Conservation (phyloP, 495 filamentous ascomycete species). For the Podospora sp. region DNA sequence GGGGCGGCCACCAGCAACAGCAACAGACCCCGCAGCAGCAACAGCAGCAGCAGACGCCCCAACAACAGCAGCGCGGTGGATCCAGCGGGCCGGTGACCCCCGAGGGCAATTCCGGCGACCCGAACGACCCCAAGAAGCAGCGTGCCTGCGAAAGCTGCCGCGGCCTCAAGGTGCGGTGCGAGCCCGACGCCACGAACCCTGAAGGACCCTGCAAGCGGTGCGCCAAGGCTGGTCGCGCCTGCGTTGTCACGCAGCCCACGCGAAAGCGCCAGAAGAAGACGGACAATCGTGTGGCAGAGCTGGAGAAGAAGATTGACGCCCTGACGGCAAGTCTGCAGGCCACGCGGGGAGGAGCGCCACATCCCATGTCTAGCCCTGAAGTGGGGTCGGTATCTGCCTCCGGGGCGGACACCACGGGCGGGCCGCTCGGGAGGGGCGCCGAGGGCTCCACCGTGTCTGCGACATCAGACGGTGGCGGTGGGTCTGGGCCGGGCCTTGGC, state of each 20-base stretch:
- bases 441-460: not conserved
- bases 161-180: slow-evolving; percentile 86
- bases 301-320: slow-evolving; percentile 93
- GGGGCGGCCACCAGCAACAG: slow-evolving; percentile 12
- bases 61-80: slow-evolving; percentile 7
- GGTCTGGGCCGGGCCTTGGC: not conserved
- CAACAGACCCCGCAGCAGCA: slow-evolving; percentile 10
- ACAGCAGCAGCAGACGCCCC: slow-evolving; percentile 3
- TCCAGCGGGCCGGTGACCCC: slow-evolving; percentile 20
- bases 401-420: not conserved
- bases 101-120: slow-evolving; percentile 34
- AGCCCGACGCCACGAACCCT: slow-evolving; percentile 65
- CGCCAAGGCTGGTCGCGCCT: slow-evolving; percentile 76
- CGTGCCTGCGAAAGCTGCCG: slow-evolving; percentile 95
- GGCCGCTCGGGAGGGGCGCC: not conserved
- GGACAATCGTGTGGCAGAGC: slow-evolving; percentile 85
- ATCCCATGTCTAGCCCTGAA: slow-evolving; percentile 1
- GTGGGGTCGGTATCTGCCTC: not conserved
- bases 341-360: slow-evolving; percentile 26
- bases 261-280: slow-evolving; percentile 93
- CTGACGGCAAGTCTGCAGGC: slow-evolving; percentile 77
- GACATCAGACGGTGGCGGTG: not conserved
- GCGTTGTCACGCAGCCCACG: slow-evolving; percentile 79
- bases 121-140: slow-evolving; percentile 69
- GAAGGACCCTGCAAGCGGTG: slow-evolving; percentile 80